phyloP scores from a whole-genome alignment of 2,329 filamentous ascomycete genomes.

The Colletotrichum sp. region DNA sequence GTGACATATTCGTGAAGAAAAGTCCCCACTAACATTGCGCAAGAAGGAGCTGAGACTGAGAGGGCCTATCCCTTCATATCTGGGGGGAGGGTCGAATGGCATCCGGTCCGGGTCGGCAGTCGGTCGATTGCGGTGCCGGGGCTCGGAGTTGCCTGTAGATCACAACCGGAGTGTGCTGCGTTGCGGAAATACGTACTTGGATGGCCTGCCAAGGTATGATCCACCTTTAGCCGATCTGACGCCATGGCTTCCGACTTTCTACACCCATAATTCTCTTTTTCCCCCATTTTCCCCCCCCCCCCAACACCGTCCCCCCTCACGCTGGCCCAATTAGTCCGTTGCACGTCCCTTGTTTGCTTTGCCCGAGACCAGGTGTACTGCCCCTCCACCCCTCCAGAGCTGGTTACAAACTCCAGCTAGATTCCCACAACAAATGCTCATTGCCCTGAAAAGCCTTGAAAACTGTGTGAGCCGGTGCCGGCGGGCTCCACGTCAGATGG shows the following conservation, averaged over 20 bases:
- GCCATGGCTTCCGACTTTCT: not conserved
- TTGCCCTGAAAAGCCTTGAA: not conserved
- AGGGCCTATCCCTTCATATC: not conserved
- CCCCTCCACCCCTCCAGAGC: not conserved
- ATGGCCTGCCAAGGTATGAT: constrained; percentile 8
- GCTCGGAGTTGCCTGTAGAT: not conserved
- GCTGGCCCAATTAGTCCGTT: not conserved
- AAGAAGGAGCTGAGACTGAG: not conserved
- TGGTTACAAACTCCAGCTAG: not conserved
- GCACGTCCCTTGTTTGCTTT: not conserved
- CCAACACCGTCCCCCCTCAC: not conserved
- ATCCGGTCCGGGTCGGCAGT: not conserved
- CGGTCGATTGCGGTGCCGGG: not conserved
- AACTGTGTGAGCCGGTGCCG: not conserved
- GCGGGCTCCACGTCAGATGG: not conserved
- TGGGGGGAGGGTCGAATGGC: not conserved
- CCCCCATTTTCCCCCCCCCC: no score
- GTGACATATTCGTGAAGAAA: not conserved
- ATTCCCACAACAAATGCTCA: not conserved
- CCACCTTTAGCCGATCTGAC: constrained; percentile 21
- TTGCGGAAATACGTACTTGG: not conserved
- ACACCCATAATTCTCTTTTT: not conserved
- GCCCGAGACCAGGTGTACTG: not conserved
- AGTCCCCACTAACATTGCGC: not conserved
- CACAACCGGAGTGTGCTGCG: not conserved